Evolutionary conservation across 495 filamentous ascomycete species (phyloP).

Genomic region (Tuber umbilicatum): DNA sequence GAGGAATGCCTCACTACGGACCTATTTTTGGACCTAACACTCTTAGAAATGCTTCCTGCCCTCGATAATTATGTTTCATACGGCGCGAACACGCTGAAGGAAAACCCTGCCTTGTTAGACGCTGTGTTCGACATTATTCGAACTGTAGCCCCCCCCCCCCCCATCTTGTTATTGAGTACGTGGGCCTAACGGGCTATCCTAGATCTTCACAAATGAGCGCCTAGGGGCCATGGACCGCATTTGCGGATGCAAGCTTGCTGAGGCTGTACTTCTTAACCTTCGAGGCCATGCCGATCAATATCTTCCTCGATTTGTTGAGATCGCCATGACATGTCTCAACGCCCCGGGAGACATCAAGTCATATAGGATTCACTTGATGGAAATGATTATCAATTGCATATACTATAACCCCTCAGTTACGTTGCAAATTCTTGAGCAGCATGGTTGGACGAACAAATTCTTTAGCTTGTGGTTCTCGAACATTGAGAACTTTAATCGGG

Average conservation of each 20-base stretch:
- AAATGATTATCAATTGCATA: conserved; percentile 97
- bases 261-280: conserved; percentile 92
- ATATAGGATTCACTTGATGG: conserved; percentile 92
- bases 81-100: conserved; percentile 67
- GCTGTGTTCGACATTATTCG: conserved; percentile 77
- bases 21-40: conserved; percentile 19
- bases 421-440: conserved; percentile 77
- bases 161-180: background rate
- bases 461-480: conserved; percentile 96
- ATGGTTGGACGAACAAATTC: conserved; percentile 98
- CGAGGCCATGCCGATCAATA: conserved; percentile 82
- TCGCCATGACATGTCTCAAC: conserved; percentile 77
- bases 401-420: conserved; percentile 76
- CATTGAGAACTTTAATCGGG: conserved; percentile 85
- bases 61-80: conserved; percentile 96
- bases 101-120: conserved; percentile 77
- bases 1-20: conserved; percentile 26
- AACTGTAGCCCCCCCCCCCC: conserved; percentile 49
- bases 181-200: conserved; percentile 12
- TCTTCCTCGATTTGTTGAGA: conserved; percentile 75
- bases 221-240: conserved; percentile 93
- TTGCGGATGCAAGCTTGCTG: conserved; percentile 97
- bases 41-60: conserved; percentile 82
- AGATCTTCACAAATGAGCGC: conserved; percentile 67
- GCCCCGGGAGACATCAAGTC: conserved; percentile 68